A percentile compares a stretch with the other conserved stretches of the same genome.
These are phyloP conservation scores for Salix koriyanagi DNA, from an alignment of 345 rosid species.

Conservation along the genomic window DNA sequence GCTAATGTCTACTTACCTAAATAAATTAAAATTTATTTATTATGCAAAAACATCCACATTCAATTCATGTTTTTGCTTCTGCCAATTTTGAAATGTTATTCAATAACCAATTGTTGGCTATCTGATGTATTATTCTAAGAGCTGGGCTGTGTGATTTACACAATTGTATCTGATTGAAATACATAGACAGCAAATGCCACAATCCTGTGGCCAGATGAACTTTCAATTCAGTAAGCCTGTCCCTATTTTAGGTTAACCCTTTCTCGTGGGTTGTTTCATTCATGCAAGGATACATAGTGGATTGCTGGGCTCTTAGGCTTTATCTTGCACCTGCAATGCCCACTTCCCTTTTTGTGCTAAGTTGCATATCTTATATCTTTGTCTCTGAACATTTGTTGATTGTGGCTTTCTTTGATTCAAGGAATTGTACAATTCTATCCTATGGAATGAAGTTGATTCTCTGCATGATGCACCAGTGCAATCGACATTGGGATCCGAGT, in stretches of 20 bases:
- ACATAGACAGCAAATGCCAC: not conserved
- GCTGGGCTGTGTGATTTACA: not conserved
- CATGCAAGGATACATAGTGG: not conserved
- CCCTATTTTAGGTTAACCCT: not conserved
- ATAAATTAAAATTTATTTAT: not conserved
- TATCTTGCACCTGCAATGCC: not conserved
- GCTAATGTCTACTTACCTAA: not conserved
- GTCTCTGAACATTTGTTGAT: not conserved
- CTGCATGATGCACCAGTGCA: slow-evolving; percentile 60
- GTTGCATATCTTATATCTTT: not conserved
- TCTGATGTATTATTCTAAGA: not conserved
- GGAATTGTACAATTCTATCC: slow-evolving; percentile 74
- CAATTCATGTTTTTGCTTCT: not conserved
- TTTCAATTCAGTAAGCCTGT: not conserved
- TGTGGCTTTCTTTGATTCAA: slow-evolving; percentile 26
- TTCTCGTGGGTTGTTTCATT: not conserved
- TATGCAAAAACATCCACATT: not conserved
- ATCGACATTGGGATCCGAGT: slow-evolving; percentile 68
- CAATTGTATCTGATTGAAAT: not conserved
- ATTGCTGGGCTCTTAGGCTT: not conserved
- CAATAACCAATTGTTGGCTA: not conserved
- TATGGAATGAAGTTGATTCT: slow-evolving; percentile 79
- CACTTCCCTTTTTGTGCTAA: slow-evolving; percentile 1
- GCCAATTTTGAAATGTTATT: not conserved
- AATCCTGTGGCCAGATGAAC: not conserved